Evolutionary conservation across 306 rosid species (phyloP).

Genomic region (Coriaria nepalensis): DNA sequence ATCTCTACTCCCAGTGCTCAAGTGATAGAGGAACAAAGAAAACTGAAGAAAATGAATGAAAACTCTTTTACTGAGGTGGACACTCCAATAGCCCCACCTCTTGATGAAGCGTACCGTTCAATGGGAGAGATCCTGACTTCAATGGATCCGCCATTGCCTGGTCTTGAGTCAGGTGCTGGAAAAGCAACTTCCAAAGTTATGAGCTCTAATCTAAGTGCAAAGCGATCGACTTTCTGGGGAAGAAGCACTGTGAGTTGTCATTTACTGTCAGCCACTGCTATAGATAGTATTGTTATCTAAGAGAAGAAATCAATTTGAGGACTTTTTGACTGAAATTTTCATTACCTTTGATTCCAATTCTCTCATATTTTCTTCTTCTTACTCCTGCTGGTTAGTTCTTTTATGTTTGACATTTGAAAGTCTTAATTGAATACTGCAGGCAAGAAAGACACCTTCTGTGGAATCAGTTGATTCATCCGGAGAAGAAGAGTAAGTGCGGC

Average conservation of each 20-base stretch:
- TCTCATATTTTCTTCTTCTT: too few relatives aligned
- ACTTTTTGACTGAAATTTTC: too few relatives aligned
- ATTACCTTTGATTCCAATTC: too few relatives aligned
- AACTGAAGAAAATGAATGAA: conserved; percentile 40
- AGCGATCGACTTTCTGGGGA: conserved; percentile 92
- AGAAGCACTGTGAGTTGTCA: conserved; percentile 72
- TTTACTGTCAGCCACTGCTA: neutral
- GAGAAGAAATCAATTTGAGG: too few relatives aligned
- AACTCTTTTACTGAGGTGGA: conserved; percentile 42
- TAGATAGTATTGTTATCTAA: too few relatives aligned
- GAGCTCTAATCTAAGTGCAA: conserved; percentile 40
- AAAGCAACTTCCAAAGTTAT: conserved; percentile 54
- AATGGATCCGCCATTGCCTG: conserved; percentile 52
- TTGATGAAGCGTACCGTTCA: conserved; percentile 57
- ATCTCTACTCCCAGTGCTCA: conserved; percentile 32
- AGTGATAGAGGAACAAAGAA: conserved; percentile 37
- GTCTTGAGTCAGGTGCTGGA: conserved; percentile 42
- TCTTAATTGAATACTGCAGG: conserved; percentile 28
- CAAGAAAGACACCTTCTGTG: conserved; percentile 76
- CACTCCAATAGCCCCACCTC: conserved; percentile 41
- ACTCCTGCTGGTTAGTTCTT: too few relatives aligned
- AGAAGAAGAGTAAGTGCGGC: conserved; percentile 87
- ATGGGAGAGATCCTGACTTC: conserved; percentile 86
- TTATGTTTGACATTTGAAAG: too few relatives aligned
- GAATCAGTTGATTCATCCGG: conserved; percentile 96